These are phyloP conservation scores for Delonix regia DNA, from an alignment of 306 rosid genomes.

Conservation along the genomic window DNA sequence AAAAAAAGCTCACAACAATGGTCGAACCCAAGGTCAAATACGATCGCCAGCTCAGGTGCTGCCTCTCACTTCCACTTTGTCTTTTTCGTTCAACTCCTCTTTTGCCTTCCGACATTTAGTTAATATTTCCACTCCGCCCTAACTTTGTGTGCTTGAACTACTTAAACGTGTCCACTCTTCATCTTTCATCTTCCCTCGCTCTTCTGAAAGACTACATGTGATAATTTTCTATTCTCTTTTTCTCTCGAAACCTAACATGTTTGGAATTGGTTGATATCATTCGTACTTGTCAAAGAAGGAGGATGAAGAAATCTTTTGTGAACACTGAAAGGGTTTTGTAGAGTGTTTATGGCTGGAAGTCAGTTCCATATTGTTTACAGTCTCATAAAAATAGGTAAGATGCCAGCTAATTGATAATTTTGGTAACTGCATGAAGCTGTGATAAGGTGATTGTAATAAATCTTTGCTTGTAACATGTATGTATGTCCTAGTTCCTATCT, in stretches of 20 bases:
- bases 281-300: background rate
- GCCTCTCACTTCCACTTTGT: background rate
- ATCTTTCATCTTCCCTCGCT: background rate
- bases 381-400: background rate
- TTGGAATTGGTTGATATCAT: background rate
- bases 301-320: background rate
- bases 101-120: constrained; percentile 14
- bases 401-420: background rate
- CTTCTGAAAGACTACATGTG: background rate
- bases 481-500: background rate
- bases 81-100: background rate
- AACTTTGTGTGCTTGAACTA: background rate
- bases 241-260: background rate
- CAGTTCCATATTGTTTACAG: background rate
- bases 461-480: background rate
- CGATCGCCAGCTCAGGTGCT: constrained; percentile 17
- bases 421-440: background rate
- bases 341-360: constrained; percentile 9
- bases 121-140: background rate
- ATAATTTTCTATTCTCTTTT: background rate
- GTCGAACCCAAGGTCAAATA: constrained; percentile 25
- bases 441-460: background rate
- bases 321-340: constrained; percentile 2
- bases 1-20: background rate
- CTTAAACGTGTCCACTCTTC: background rate